Evolutionary conservation across 345 rosid species (phyloP).

Genomic region (Hypericum perforatum): DNA sequence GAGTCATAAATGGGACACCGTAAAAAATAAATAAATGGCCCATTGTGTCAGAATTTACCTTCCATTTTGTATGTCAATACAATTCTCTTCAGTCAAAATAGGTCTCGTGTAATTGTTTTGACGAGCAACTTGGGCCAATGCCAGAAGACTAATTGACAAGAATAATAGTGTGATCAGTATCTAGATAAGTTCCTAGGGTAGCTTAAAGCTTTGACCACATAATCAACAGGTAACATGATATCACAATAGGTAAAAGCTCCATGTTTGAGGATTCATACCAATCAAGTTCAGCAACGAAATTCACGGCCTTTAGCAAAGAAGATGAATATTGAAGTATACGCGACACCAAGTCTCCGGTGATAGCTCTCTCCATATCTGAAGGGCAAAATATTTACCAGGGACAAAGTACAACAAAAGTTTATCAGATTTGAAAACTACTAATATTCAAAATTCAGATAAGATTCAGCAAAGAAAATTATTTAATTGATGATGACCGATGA

Average conservation of each 20-base stretch:
- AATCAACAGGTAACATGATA: background rate
- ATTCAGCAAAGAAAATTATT: conserved; percentile 2
- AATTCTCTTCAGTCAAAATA: conserved; percentile 53
- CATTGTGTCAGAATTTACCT: conserved; percentile 34
- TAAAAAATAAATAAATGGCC: background rate
- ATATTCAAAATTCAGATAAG: conserved; percentile 6
- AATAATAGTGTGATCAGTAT: conserved; percentile 12
- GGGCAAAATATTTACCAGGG: background rate
- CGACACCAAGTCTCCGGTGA: conserved; percentile 74
- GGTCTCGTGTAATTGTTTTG: conserved; percentile 93
- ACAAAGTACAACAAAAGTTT: conserved; percentile 7
- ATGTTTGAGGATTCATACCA: conserved; percentile 42
- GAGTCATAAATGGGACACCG: too few species aligned
- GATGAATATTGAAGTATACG: conserved; percentile 56
- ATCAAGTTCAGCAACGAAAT: conserved; percentile 87
- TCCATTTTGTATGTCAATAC: conserved; percentile 76
- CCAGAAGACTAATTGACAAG: conserved; percentile 46
- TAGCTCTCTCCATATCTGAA: conserved; percentile 89
- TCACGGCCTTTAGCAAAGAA: conserved; percentile 71
- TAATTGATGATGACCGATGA: background rate
- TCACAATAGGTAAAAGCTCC: background rate
- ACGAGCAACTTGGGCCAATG: conserved; percentile 76
- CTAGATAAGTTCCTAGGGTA: too few species aligned
- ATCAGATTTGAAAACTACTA: conserved; percentile 8
- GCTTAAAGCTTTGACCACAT: background rate